These are phyloP conservation scores for Xylaria bambusicola DNA, from an alignment of 495 filamentous ascomycete genomes.

Conservation along the genomic window DNA sequence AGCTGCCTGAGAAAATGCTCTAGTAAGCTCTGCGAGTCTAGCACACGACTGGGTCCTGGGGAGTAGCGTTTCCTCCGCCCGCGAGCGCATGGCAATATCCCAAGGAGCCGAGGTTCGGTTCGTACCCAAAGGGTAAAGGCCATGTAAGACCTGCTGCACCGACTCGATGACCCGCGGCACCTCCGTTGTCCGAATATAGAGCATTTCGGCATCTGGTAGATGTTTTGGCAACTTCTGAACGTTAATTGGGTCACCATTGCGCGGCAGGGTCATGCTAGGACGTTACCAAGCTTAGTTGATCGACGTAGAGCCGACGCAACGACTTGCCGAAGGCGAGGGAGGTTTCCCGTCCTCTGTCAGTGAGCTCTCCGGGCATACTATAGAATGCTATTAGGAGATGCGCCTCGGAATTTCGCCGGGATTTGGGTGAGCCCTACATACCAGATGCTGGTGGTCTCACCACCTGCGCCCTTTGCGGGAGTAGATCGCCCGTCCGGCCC, in stretches of 20 bases:
- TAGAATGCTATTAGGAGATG: conserved; percentile 15
- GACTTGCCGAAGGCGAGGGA: conserved; percentile 74
- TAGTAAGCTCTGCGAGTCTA: conserved; percentile 67
- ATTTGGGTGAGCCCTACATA: conserved; percentile 9
- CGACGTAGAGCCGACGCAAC: conserved; percentile 44
- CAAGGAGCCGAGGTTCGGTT: conserved; percentile 57
- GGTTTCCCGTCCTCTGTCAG: conserved; percentile 72
- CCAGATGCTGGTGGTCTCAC: conserved; percentile 65
- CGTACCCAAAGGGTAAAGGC: conserved; percentile 70
- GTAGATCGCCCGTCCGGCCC: conserved; percentile 53
- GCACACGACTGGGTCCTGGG: conserved; percentile 73
- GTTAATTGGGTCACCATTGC: conserved; percentile 75
- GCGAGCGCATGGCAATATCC: conserved; percentile 65
- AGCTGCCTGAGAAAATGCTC: conserved; percentile 68
- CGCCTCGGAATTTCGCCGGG: not conserved
- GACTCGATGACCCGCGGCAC: conserved; percentile 74
- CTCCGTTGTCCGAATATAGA: conserved; percentile 73
- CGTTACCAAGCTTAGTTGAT: conserved; percentile 10
- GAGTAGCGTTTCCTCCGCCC: conserved; percentile 74
- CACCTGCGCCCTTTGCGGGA: conserved; percentile 58
- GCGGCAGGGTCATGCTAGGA: conserved; percentile 27
- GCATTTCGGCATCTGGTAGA: conserved; percentile 60
- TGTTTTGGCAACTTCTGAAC: conserved; percentile 63
- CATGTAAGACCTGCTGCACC: conserved; percentile 74
- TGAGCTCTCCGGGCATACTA: conserved; percentile 68